Evolutionary conservation across 2,329 filamentous ascomycete species (phyloP).

Genomic region (Pseudodiploospora longispora): DNA sequence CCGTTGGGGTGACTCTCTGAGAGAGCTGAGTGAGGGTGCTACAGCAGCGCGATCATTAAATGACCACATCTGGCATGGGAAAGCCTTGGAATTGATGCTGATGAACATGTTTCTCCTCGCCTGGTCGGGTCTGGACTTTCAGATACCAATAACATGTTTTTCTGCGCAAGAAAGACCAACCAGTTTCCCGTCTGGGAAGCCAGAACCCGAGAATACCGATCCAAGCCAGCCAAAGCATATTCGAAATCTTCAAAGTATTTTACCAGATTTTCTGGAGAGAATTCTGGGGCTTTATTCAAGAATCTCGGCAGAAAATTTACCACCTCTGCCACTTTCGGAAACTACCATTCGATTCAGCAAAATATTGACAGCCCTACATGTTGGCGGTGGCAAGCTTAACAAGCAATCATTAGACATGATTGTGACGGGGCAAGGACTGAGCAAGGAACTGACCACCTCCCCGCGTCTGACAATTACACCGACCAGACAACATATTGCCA

Average conservation of each 20-base stretch:
- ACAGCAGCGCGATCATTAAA: conserved; percentile 68
- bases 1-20: conserved; percentile 80
- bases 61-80: conserved; percentile 96
- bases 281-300: conserved; percentile 68
- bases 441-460: conserved; percentile 40
- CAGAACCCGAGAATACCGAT: conserved; percentile 25
- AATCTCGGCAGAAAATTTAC: conserved; percentile 61
- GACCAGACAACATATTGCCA: conserved; percentile 55
- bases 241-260: conserved; percentile 45
- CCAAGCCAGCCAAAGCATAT: conserved; percentile 43
- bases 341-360: conserved; percentile 66
- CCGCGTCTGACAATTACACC: conserved; percentile 49
- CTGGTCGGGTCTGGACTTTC: conserved; percentile 78
- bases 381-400: conserved; percentile 55
- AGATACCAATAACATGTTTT: conserved; percentile 53
- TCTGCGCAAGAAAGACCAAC: conserved; percentile 38
- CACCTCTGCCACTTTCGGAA: conserved; percentile 64
- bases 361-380: conserved; percentile 58
- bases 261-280: conserved; percentile 68
- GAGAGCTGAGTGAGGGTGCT: conserved; percentile 74
- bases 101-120: conserved; percentile 75
- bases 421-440: conserved; percentile 51
- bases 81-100: conserved; percentile 81
- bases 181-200: conserved; percentile 23
- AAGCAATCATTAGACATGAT: conserved; percentile 55